These are phyloP conservation scores for Aspergillus bombycis DNA, from an alignment of 2,329 filamentous ascomycete species.

Conservation along the genomic window DNA sequence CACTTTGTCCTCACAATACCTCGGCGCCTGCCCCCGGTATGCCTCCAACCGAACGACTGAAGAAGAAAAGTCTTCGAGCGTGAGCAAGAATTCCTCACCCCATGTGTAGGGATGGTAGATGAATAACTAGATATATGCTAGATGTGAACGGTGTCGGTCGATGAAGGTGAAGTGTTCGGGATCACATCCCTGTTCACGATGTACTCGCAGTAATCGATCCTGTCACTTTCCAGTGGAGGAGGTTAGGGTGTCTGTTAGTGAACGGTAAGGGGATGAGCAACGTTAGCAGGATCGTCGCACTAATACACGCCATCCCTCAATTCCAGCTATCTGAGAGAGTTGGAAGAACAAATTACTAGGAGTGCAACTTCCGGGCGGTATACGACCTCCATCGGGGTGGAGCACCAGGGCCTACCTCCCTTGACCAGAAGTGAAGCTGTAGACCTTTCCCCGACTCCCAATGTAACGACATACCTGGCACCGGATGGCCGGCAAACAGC, in stretches of 20 bases:
- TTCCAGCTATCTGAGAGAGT: background rate
- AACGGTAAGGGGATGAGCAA: constrained; percentile 1
- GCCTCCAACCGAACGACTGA: background rate
- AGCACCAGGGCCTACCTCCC: background rate
- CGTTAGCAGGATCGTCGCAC: background rate
- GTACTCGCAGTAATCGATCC: constrained; percentile 24
- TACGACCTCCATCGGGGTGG: background rate
- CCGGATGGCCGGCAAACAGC: background rate
- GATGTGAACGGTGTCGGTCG: constrained; percentile 30
- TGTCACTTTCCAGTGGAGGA: constrained; percentile 28
- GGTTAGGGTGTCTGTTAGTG: constrained; percentile 27
- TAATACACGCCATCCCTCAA: background rate
- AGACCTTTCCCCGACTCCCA: background rate
- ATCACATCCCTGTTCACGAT: constrained; percentile 28
- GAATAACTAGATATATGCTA: constrained; percentile 3
- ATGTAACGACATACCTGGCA: background rate
- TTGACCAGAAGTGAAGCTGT: background rate
- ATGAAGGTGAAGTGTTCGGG: constrained; percentile 36
- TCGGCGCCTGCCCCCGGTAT: background rate
- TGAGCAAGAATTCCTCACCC: background rate
- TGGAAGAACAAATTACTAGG: background rate
- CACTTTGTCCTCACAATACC: background rate
- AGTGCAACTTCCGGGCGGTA: background rate
- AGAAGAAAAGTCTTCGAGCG: background rate
- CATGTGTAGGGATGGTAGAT: background rate